phyloP scores from a whole-genome alignment of 768 basidiomycete species.

The Amanita subjunquillea region DNA sequence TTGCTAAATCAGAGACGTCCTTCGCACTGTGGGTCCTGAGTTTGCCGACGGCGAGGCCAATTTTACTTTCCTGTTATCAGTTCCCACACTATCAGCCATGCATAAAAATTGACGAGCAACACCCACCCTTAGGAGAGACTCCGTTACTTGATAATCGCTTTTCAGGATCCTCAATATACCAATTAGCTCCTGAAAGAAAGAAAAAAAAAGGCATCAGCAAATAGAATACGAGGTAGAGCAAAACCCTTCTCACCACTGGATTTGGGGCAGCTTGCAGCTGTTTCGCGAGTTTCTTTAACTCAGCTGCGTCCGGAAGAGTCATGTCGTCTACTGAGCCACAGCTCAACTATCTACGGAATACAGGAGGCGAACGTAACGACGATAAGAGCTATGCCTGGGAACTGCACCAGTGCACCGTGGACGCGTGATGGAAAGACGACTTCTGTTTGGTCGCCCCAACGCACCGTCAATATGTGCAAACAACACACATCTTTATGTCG shows the following conservation, averaged over 20 bases:
- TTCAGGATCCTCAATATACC: constrained; percentile 52
- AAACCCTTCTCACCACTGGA: constrained; percentile 39
- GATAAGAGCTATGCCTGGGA: constrained; percentile 1
- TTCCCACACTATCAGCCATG: constrained; percentile 15
- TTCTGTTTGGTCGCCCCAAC: neutral
- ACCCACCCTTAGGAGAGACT: constrained; percentile 66
- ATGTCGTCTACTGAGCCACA: constrained; percentile 20
- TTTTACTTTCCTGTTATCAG: constrained; percentile 71
- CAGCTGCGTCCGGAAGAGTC: constrained; percentile 33
- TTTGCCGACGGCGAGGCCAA: constrained; percentile 88
- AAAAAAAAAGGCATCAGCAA: constrained; percentile 17
- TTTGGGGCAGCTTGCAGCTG: constrained; percentile 56
- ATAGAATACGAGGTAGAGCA: constrained; percentile 24
- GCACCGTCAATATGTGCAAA: constrained; percentile 15
- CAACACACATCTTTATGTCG: constrained; percentile 20
- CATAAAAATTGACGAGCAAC: constrained; percentile 23
- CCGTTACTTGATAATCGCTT: constrained; percentile 58
- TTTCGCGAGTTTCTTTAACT: constrained; percentile 76
- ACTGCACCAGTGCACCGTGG: constrained; percentile 5
- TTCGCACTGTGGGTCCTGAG: constrained; percentile 65
- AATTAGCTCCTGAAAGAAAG: constrained; percentile 44
- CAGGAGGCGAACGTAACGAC: constrained; percentile 12
- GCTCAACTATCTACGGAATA: constrained; percentile 25
- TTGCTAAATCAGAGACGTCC: constrained; percentile 72
- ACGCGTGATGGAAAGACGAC: neutral